Base-by-base conservation (phyloP, 2,329 filamentous ascomycete genomes). In the Myriosclerotinia curreyana region DNA sequence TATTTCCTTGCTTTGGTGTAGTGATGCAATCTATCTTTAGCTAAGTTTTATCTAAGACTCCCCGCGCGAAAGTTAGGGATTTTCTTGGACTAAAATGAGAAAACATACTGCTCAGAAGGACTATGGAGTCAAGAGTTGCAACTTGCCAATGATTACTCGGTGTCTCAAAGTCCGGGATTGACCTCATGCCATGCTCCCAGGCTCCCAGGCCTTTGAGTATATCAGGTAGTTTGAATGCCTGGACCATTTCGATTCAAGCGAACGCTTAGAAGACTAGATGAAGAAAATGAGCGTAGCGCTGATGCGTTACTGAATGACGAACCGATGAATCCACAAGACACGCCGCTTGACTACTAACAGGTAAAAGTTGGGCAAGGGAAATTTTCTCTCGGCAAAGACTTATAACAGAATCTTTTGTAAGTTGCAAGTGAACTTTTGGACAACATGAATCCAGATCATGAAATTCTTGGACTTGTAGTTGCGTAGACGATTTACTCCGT, bases 21-120 rank as follows among this genome's bases (percentile, higher is more conserved):
- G 46, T 48, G n/a, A 48, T n/a, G n/a, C 46, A 48, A 25, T 48
- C 25, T 6, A 48, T 48, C 3, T 48, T 48, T 25, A n/a, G 46
- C n/a, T 48, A 48, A 94, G 98, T 77, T 99, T 48, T 2, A 48
- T 25, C 11, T 9, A 48, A 48, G n/a, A 48, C 12, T 48, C 46
- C n/a, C 46, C 46, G 46, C 46, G 46, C n/a, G 46, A 48, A 48
- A n/a, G 46, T 48, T 9, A 48, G 46, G n/a, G n/a, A 48, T 4
- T 48, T 9, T n/a, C 46, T 48, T 25, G 46, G 25, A 48, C 46
- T n/a, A 48, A n/a, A 22, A 48, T 25, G 46, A 48, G n/a, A 48
- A 22, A n/a, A 48, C n/a, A 14, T 48, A 22, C 22, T 48, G 46
- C 46, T 22, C 46, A 48, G 46, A 48, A 9, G n/a, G 8, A 25